Conservation (phyloP, 2,329 filamentous ascomycete species). For the Claviceps sp. region DNA sequence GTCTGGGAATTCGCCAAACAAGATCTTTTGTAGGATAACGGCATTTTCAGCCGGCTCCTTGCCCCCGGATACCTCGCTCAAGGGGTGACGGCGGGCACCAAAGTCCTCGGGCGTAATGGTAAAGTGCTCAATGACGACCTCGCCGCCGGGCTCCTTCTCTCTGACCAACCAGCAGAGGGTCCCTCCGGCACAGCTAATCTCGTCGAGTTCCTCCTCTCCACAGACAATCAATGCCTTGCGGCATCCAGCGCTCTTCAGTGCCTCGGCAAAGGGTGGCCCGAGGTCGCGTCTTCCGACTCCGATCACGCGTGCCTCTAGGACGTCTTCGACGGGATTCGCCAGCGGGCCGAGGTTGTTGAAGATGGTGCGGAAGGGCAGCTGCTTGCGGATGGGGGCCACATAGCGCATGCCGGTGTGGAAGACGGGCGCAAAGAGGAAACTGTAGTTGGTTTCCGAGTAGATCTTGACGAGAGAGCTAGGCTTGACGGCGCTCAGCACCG, state of each 20-base stretch:
- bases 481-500: slow-evolving; percentile 60
- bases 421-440: slow-evolving; percentile 87
- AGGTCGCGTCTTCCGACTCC: slow-evolving; percentile 82
- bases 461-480: slow-evolving; percentile 57
- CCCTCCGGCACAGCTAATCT: slow-evolving; percentile 79
- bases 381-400: slow-evolving; percentile 71
- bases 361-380: slow-evolving; percentile 87
- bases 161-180: slow-evolving; percentile 81
- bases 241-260: slow-evolving; percentile 60
- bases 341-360: slow-evolving; percentile 94
- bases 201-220: slow-evolving; percentile 87
- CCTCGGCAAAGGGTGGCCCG: slow-evolving; percentile 79
- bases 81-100: slow-evolving; percentile 60
- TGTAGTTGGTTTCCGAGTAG: slow-evolving; percentile 76
- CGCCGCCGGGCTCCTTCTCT: slow-evolving; percentile 26
- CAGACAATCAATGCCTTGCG: slow-evolving; percentile 84
- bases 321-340: slow-evolving; percentile 74
- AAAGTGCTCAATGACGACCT: slow-evolving; percentile 58
- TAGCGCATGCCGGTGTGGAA: slow-evolving; percentile 94
- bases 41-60: slow-evolving; percentile 83
- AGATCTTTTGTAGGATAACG: slow-evolving; percentile 61
- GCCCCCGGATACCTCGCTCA: slow-evolving; percentile 68
- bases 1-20: slow-evolving; percentile 56
- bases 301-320: slow-evolving; percentile 81
- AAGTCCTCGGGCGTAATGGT: slow-evolving; percentile 73